Evolutionary conservation across 139 green algal species (phyloP).

Genomic region (Chlamydomonas urium): DNA sequence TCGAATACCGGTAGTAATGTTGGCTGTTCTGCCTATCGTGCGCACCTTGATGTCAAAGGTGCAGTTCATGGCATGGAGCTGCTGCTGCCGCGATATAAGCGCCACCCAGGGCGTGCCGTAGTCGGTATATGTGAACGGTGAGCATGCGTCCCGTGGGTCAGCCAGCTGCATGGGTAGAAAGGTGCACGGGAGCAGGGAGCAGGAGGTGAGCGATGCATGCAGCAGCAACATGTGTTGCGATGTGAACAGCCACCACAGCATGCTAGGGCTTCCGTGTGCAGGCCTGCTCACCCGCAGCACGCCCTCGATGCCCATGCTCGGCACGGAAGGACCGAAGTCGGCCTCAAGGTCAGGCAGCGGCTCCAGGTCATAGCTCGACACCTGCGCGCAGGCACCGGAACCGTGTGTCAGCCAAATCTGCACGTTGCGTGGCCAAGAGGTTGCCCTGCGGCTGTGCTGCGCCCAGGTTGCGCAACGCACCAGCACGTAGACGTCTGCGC

Average conservation of each 20-base stretch:
- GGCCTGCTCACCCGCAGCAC: slow-evolving; percentile 42
- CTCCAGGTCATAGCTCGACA: slow-evolving; percentile 11
- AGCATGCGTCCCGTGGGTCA: slow-evolving; percentile 63
- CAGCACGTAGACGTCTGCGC: no score
- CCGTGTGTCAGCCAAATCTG: no score
- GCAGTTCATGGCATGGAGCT: slow-evolving; percentile 41
- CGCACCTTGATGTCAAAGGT: slow-evolving; percentile 81
- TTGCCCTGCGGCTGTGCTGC: no score
- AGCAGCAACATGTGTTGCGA: not conserved
- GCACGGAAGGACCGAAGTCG: slow-evolving; percentile 66
- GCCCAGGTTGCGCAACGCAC: no score
- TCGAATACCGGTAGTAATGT: not conserved
- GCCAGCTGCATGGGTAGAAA: slow-evolving; percentile 35
- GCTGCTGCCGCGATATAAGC: slow-evolving; percentile 59
- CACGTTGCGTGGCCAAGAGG: no score
- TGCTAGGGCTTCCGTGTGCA: not conserved
- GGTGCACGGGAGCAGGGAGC: not conserved
- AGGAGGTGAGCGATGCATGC: not conserved
- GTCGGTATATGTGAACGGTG: slow-evolving; percentile 33
- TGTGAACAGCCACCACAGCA: not conserved
- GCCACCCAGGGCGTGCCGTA: slow-evolving; percentile 54
- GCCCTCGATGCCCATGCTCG: slow-evolving; percentile 51
- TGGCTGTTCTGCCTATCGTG: not conserved
- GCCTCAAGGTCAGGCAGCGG: slow-evolving; percentile 12
- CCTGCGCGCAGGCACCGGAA: no score